phyloP scores from a whole-genome alignment of 2,329 filamentous ascomycete species.

The Paecilomyces formosus region DNA sequence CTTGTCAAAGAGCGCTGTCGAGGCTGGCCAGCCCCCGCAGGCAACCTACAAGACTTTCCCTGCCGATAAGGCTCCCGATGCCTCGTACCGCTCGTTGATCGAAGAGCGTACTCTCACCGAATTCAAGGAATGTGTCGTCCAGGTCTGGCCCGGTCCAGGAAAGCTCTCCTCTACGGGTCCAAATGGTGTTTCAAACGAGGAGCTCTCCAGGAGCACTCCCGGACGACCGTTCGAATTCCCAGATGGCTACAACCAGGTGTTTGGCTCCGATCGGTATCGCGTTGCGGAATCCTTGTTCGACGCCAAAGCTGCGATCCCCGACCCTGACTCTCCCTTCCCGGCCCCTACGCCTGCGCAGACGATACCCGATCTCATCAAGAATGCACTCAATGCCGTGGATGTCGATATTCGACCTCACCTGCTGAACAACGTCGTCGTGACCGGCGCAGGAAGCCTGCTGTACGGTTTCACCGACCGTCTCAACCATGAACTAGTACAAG shows the following conservation, averaged over 20 bases:
- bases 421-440: conserved; percentile 85
- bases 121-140: conserved; percentile 96
- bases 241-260: conserved; percentile 92
- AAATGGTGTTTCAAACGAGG: conserved; percentile 60
- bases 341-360: conserved; percentile 65
- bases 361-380: conserved; percentile 73
- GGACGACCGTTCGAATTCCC: conserved; percentile 94
- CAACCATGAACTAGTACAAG: conserved; percentile 69
- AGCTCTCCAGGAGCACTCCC: conserved; percentile 63
- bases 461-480: conserved; percentile 89
- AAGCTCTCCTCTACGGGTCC: conserved; percentile 48
- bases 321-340: conserved; percentile 37
- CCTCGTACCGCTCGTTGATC: conserved; percentile 73
- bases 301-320: conserved; percentile 61
- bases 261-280: conserved; percentile 78
- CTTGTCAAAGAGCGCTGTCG: conserved; percentile 78
- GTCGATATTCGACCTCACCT: conserved; percentile 79
- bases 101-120: conserved; percentile 90
- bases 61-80: conserved; percentile 48
- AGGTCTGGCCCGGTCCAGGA: conserved; percentile 80
- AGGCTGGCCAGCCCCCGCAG: conserved; percentile 73
- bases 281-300: conserved; percentile 89
- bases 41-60: conserved; percentile 65
- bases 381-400: conserved; percentile 71
- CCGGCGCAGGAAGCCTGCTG: conserved; percentile 76